These are phyloP conservation scores for Colletotrichum trifolii DNA, from an alignment of 2,329 filamentous ascomycete genomes.

Conservation along the genomic window DNA sequence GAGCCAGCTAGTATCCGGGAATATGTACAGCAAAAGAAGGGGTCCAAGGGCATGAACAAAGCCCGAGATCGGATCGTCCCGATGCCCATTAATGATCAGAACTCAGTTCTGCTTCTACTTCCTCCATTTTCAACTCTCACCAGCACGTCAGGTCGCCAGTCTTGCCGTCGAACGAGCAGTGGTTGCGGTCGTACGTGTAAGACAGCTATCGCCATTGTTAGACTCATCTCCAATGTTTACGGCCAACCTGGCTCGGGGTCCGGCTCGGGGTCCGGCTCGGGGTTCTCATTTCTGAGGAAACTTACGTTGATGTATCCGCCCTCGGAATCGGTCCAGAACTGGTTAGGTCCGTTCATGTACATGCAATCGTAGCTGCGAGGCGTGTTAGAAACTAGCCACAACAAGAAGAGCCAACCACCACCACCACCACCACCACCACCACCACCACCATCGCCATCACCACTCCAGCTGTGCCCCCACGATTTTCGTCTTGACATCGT, in stretches of 20 bases:
- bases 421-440: too few species aligned
- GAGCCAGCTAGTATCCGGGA: too few species aligned
- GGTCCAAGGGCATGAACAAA: too few species aligned
- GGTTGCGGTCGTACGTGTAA: not conserved
- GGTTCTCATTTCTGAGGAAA: not conserved
- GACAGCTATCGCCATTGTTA: not conserved
- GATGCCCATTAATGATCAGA: too few species aligned
- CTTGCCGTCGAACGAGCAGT: not conserved
- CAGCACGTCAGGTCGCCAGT: constrained; percentile 1
- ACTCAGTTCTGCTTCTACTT: too few species aligned
- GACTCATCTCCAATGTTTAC: not conserved
- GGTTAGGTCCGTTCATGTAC: constrained; percentile 35
- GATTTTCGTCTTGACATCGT: too few species aligned
- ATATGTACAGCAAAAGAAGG: too few species aligned
- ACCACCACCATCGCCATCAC: too few species aligned
- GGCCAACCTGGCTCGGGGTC: not conserved
- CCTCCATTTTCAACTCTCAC: not conserved
- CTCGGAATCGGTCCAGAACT: constrained; percentile 32
- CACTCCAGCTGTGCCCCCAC: too few species aligned
- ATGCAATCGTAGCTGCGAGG: constrained; percentile 33
- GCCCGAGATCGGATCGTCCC: too few species aligned
- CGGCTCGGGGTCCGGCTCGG: not conserved
- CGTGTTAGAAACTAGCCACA: constrained; percentile 8
- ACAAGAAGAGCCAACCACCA: not conserved
- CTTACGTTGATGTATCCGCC: constrained; percentile 38